Base-by-base conservation (phyloP, 2,329 filamentous ascomycete genomes). In the Aureobasidium sp. region DNA sequence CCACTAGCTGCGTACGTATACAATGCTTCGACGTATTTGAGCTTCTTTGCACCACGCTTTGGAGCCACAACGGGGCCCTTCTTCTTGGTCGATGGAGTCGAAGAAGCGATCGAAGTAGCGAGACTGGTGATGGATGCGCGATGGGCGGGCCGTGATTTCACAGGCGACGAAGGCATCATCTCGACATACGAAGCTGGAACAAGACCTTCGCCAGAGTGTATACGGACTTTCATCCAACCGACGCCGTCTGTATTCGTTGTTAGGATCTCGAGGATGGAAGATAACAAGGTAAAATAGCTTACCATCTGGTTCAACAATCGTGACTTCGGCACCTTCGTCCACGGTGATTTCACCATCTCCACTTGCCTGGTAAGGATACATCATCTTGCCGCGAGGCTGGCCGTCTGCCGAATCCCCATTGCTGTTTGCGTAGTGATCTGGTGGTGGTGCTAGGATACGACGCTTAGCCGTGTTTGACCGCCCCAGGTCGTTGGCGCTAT, bases 41-140 rank as follows among this genome's bases (percentile, higher is more conserved):
- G 37, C 47, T 62, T 64, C 51, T 66, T 66, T 4, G 91, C 92
- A 15, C 92, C 92, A 11, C 92, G 85, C 67, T 87, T 87, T 4
- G 94, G 94, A 15, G 94, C 94, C 5, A 99, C 94, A 0, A 88
- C 91, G 0, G 92, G 92, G 0, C 92, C 92, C 73, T 95, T 91
- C 76, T 95, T 96, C 79, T 92, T 96, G 42, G 73, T 64, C 53
- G 8, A 73, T 66, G 6, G 69, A 52, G 29, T 67, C 65, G 61
- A 58, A 6, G 69, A 71, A 22, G 69, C 70, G 36, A 78, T 75
- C 63, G 80, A 83, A 58, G 79, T 81, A 1, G 80, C 78, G 12
- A 90, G 77, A 0, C 88, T 91, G 5, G 86, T 85, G 3, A 85
- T 86, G 9, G 89, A 92, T 66, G 65, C 68, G 20, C 71, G 70